Percentiles rank a stretch among this genome's conserved stretches.
Conservation (phyloP, 2,329 filamentous ascomycete genomes). For the Penicillium sp. region DNA sequence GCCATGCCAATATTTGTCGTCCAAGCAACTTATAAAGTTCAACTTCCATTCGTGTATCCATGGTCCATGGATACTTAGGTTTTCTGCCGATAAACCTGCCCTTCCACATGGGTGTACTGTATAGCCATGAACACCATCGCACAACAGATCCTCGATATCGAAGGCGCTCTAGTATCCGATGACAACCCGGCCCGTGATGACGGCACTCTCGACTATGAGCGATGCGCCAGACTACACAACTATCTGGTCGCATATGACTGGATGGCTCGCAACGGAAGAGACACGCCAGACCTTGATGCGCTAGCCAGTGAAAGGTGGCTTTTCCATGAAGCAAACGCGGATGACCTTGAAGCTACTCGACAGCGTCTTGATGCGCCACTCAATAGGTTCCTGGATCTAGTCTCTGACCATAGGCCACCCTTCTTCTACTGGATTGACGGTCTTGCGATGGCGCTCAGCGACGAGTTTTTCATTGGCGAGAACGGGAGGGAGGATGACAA, state of each 20-base stretch:
- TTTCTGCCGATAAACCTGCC: too few species aligned
- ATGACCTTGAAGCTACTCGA: slow-evolving; percentile 1
- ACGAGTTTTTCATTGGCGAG: slow-evolving; percentile 7
- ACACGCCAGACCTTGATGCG: slow-evolving; percentile 1
- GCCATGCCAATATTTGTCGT: too few species aligned
- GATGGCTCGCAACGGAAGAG: slow-evolving; percentile 15
- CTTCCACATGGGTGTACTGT: too few species aligned
- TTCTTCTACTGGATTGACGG: slow-evolving; percentile 19
- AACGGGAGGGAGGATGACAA: slow-evolving; percentile 5
- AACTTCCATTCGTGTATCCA: too few species aligned
- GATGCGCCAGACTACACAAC: slow-evolving; percentile 23
- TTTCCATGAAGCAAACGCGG: neutral
- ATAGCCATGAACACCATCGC: too few species aligned
- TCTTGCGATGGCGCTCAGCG: slow-evolving; percentile 3
- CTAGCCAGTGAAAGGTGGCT: slow-evolving; percentile 2
- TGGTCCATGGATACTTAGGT: too few species aligned
- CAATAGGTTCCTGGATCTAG: slow-evolving; percentile 14
- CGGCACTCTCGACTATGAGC: slow-evolving; percentile 14
- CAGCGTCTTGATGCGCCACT: slow-evolving; percentile 12
- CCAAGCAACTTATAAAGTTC: too few species aligned
- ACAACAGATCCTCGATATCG: slow-evolving; percentile 11
- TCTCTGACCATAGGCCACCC: slow-evolving; percentile 9
- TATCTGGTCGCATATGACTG: slow-evolving; percentile 22
- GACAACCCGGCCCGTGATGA: slow-evolving; percentile 9
- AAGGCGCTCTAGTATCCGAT: slow-evolving; percentile 12